Percentiles rank a stretch among this genome's conserved stretches.
These are phyloP conservation scores for Talaromyces borbonicus DNA, from an alignment of 495 filamentous ascomycete genomes.

Conservation along the genomic window DNA sequence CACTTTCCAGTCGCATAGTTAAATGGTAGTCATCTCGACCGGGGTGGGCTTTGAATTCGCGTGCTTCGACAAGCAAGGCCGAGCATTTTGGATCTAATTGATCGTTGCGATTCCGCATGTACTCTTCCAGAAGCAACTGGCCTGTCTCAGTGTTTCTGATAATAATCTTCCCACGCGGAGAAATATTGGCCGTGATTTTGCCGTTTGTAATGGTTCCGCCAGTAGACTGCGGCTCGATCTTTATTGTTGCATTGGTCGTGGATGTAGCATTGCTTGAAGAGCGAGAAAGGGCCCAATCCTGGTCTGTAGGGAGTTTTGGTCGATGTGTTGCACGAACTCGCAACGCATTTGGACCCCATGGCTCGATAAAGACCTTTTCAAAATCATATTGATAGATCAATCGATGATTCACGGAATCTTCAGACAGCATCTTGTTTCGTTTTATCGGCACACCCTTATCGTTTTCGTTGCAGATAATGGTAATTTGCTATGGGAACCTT, in stretches of 20 bases:
- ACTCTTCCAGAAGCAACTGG: constrained; percentile 44
- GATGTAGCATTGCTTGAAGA: constrained; percentile 11
- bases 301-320: constrained; percentile 33
- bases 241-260: constrained; percentile 12
- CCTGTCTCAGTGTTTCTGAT: constrained; percentile 34
- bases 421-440: background rate
- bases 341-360: constrained; percentile 45
- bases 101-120: constrained; percentile 40
- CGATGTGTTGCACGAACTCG: constrained; percentile 44
- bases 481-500: too few species aligned
- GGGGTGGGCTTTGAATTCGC: constrained; percentile 42
- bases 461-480: background rate
- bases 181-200: constrained; percentile 39
- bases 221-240: constrained; percentile 14
- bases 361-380: constrained; percentile 37
- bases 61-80: constrained; percentile 41
- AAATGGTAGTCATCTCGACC: constrained; percentile 42
- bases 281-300: constrained; percentile 40
- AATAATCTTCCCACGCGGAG: constrained; percentile 38
- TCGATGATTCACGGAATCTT: constrained; percentile 1
- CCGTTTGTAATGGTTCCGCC: constrained; percentile 40
- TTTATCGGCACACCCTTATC: background rate
- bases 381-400: constrained; percentile 6
- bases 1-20: constrained; percentile 43
- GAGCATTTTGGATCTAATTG: constrained; percentile 44